Percentiles rank a stretch among this genome's conserved stretches.
Conservation (phyloP, 2,329 filamentous ascomycete genomes). For the Xylaria sp. region DNA sequence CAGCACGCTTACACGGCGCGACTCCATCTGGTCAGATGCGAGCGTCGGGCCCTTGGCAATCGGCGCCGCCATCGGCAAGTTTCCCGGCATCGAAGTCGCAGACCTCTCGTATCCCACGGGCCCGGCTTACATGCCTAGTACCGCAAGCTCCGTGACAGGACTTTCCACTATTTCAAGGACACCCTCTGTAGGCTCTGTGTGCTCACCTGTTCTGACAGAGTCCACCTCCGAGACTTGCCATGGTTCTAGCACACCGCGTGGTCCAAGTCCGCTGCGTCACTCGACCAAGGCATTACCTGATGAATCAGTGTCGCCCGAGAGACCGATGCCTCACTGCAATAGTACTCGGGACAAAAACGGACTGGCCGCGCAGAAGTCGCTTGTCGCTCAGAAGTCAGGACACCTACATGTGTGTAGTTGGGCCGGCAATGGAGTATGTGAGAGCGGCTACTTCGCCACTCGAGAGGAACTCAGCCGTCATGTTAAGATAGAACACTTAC, state of each 20-base stretch:
- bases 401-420: conserved; percentile 54
- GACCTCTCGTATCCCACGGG: conserved; percentile 20
- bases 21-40: conserved; percentile 34
- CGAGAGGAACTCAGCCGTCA: conserved; percentile 55
- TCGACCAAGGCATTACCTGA: conserved; percentile 6
- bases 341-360: conserved; percentile 32
- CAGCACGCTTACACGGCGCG: conserved; percentile 16
- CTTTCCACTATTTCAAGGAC: conserved; percentile 37
- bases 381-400: conserved; percentile 26
- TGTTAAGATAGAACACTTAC: conserved; percentile 56
- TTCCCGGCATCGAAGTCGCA: conserved; percentile 21
- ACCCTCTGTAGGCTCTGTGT: conserved; percentile 32
- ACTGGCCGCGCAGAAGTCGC: conserved; percentile 22
- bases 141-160: conserved; percentile 31
- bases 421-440: conserved; percentile 49
- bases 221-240: conserved; percentile 29
- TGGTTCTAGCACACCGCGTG: conserved; percentile 21
- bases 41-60: conserved; percentile 19
- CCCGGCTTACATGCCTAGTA: conserved; percentile 24
- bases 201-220: conserved; percentile 39
- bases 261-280: conserved; percentile 40
- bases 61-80: conserved; percentile 27
- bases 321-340: neutral
- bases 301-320: neutral
- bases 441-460: conserved; percentile 50